Percentiles rank a stretch among this genome's conserved stretches.
Evolutionary conservation across 306 rosid genomes (phyloP).

Genomic region (Pterocarpus santalinus): DNA sequence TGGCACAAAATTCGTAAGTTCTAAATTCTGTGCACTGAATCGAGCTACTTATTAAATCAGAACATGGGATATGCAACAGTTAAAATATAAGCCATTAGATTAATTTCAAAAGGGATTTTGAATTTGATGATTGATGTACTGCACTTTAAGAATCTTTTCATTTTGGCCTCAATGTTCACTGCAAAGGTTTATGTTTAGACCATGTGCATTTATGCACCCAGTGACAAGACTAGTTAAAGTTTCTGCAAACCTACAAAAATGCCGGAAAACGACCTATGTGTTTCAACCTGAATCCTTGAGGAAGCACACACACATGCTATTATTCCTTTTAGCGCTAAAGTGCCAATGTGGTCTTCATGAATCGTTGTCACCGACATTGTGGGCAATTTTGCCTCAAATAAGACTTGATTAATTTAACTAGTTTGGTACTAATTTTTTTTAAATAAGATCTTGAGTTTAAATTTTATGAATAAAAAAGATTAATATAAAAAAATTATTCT

Average conservation of each 20-base stretch:
- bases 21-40: not conserved
- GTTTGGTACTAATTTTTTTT: too few species aligned
- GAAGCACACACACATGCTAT: conserved; percentile 18
- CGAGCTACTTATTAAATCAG: not conserved
- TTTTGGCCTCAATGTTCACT: conserved; percentile 2
- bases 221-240: conserved; percentile 27
- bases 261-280: conserved; percentile 26
- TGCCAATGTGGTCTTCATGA: not conserved
- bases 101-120: not conserved
- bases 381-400: not conserved
- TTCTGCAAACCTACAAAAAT: not conserved
- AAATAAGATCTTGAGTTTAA: too few species aligned
- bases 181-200: not conserved
- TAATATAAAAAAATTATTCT: too few species aligned
- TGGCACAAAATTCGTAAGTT: not conserved
- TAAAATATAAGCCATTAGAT: not conserved
- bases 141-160: not conserved
- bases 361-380: conserved; percentile 3
- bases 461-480: too few species aligned
- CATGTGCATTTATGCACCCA: conserved; percentile 28
- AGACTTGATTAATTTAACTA: too few species aligned
- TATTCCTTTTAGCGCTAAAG: conserved; percentile 25
- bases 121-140: not conserved
- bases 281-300: conserved; percentile 6
- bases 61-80: not conserved